phyloP scores from a whole-genome alignment of 352 stramenopile genomes.

The Globisporangium solare region DNA sequence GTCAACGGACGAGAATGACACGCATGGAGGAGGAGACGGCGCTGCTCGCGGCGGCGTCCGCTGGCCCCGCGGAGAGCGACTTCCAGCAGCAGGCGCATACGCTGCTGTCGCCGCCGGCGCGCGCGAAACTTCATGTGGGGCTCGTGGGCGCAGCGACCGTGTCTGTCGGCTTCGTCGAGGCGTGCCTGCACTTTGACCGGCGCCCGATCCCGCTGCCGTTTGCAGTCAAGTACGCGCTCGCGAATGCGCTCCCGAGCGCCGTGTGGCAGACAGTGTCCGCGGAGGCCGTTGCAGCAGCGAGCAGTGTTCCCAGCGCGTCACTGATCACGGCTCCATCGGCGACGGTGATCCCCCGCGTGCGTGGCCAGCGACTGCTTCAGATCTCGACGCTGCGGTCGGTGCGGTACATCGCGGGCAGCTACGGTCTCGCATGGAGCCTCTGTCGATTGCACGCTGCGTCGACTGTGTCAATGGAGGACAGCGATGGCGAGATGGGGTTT shows the following conservation, averaged over 20 bases:
- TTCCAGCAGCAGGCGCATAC: neutral
- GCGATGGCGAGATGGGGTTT: slow-evolving; percentile 3
- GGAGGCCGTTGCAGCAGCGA: slow-evolving; percentile 37
- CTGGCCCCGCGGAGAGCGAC: slow-evolving; percentile 4
- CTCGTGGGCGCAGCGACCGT: slow-evolving; percentile 26
- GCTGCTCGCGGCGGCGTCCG: neutral
- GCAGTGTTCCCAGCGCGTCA: slow-evolving; percentile 23
- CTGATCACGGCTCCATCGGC: slow-evolving; percentile 21
- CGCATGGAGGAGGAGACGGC: too few species aligned
- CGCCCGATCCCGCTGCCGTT: slow-evolving; percentile 69
- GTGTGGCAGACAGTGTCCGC: slow-evolving; percentile 53
- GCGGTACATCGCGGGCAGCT: slow-evolving; percentile 48
- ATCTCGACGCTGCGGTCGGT: slow-evolving; percentile 46
- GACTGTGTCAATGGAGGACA: neutral
- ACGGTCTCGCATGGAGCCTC: slow-evolving; percentile 53
- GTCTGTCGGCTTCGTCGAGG: slow-evolving; percentile 57
- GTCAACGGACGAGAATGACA: too few species aligned
- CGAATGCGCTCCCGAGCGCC: slow-evolving; percentile 54
- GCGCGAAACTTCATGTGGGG: slow-evolving; percentile 15
- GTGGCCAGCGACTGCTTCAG: slow-evolving; percentile 33
- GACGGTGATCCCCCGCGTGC: slow-evolving; percentile 10
- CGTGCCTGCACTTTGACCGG: slow-evolving; percentile 45
- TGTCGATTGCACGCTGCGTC: slow-evolving; percentile 24
- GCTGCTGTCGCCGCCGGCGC: neutral
- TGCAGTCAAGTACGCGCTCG: slow-evolving; percentile 46